phyloP scores from a whole-genome alignment of 2,329 filamentous ascomycete genomes.

The Aspergillus sojae region DNA sequence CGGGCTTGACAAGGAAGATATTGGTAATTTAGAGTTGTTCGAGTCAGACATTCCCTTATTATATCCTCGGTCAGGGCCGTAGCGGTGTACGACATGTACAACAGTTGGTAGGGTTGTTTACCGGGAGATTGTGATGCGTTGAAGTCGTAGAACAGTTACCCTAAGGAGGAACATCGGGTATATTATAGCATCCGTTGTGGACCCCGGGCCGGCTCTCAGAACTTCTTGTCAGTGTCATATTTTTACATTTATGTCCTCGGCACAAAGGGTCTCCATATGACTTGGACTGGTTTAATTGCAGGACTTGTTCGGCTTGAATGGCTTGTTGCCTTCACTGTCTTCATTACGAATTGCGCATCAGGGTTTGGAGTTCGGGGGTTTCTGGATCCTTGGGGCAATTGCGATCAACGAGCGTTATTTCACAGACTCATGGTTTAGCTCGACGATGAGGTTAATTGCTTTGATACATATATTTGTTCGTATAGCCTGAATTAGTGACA shows the following conservation, averaged over 20 bases:
- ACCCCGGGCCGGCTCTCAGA: background rate
- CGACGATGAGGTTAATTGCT: background rate
- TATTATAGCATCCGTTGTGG: constrained; percentile 1
- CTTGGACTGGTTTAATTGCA: background rate
- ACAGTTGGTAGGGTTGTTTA: background rate
- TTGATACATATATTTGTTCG: background rate
- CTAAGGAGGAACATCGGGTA: background rate
- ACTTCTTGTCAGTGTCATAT: background rate
- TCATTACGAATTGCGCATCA: background rate
- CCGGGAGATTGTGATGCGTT: background rate
- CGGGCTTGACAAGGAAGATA: background rate
- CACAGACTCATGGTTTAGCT: background rate
- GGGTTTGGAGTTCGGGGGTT: background rate
- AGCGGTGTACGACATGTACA: background rate
- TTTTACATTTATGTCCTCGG: background rate
- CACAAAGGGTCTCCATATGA: background rate
- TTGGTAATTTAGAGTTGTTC: background rate
- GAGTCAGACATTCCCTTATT: background rate
- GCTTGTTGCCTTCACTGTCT: background rate
- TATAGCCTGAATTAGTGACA: background rate
- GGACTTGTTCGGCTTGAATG: background rate
- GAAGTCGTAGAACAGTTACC: background rate
- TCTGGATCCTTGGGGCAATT: background rate
- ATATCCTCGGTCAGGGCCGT: background rate
- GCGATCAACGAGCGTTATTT: background rate